These are phyloP conservation scores for Leccinum colubrinum DNA, from an alignment of 1,284 basidiomycete genomes.

Conservation along the genomic window DNA sequence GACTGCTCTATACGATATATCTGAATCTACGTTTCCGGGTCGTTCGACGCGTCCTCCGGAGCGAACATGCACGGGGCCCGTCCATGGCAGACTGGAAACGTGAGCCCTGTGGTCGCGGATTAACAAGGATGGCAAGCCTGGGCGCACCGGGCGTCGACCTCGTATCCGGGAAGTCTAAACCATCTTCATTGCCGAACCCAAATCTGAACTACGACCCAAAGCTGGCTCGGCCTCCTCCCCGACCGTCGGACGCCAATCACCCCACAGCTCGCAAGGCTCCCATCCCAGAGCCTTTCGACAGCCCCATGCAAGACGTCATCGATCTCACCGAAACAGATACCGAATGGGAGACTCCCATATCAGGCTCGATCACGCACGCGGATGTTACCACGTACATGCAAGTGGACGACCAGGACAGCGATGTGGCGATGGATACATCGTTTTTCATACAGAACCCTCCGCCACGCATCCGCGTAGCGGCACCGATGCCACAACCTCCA, in stretches of 20 bases:
- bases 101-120: conserved; percentile 9
- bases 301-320: conserved; percentile 15
- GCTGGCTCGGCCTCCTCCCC: conserved; percentile 3
- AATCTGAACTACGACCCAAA: conserved; percentile 17
- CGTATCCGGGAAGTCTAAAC: conserved; percentile 14
- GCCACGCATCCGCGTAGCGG: background rate
- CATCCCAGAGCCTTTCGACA: conserved; percentile 2
- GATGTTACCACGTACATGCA: conserved; percentile 15
- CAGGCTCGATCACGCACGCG: background rate
- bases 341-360: conserved; percentile 15
- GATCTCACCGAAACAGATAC: conserved; percentile 25
- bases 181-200: conserved; percentile 12
- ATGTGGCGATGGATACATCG: conserved; percentile 8
- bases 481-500: background rate
- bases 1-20: no score
- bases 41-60: background rate
- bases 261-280: background rate
- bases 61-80: background rate
- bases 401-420: conserved; percentile 12
- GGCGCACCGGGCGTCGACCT: background rate
- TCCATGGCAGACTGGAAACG: background rate
- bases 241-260: background rate
- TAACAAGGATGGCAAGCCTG: conserved; percentile 14
- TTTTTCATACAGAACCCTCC: background rate
- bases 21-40: no score